Conservation (phyloP, 2,329 filamentous ascomycete genomes). For the Cercospora brassicicola region DNA sequence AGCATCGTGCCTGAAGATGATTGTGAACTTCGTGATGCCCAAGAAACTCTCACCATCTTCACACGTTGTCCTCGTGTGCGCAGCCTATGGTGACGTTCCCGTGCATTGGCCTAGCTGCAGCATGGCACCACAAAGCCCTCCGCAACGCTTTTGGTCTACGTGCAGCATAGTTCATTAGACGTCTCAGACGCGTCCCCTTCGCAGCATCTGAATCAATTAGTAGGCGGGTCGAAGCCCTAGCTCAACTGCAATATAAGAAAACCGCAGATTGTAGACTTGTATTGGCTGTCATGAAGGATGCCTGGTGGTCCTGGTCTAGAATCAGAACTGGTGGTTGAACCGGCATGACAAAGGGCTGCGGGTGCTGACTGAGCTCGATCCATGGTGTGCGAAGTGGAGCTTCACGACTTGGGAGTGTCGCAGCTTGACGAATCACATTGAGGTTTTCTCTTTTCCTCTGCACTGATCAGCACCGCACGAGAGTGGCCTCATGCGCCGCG, state of each 20-base stretch:
- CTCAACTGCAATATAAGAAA: not conserved
- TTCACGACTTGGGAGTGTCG: not conserved
- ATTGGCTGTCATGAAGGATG: not conserved
- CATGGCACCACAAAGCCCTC: not conserved
- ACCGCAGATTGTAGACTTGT: not conserved
- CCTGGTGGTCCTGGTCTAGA: not conserved
- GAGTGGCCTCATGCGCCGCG: not conserved
- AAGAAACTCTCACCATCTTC: not conserved
- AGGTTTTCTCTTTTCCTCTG: not conserved
- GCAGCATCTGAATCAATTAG: not conserved
- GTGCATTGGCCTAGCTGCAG: not conserved
- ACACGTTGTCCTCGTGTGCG: not conserved
- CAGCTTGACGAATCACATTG: not conserved
- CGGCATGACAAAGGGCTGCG: not conserved
- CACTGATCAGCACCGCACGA: not conserved
- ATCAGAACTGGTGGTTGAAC: not conserved
- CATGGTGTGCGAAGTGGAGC: not conserved
- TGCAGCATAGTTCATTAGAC: not conserved
- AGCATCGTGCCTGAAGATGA: not conserved
- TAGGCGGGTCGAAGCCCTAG: not conserved
- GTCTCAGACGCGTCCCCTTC: not conserved
- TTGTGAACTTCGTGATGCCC: not conserved
- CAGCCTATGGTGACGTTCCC: not conserved
- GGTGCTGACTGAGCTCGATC: not conserved
- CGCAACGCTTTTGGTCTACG: not conserved